Conservation (phyloP, 495 filamentous ascomycete species). For the Amphirosellinia nigrospora region DNA sequence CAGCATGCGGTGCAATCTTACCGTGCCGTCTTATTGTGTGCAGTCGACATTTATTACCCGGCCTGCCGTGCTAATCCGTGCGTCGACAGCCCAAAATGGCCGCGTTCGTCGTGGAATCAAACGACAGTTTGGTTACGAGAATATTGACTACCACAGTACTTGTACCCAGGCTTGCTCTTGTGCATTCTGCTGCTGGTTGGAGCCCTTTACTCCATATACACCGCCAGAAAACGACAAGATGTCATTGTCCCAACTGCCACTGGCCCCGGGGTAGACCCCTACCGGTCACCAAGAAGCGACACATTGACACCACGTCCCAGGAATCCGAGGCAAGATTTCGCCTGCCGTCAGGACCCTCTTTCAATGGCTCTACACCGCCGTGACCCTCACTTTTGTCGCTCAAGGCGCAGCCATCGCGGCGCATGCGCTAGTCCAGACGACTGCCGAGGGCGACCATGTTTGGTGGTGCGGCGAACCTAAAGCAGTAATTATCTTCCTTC, state of each 20-base stretch:
- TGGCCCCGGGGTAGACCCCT: conserved; percentile 86
- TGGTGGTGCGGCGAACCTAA: conserved; percentile 93
- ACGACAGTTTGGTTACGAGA: conserved; percentile 41
- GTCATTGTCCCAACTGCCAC: conserved; percentile 43
- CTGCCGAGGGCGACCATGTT: conserved; percentile 52
- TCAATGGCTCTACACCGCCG: conserved; percentile 70
- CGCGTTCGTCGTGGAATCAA: conserved; percentile 38
- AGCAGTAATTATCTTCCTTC: conserved; percentile 67
- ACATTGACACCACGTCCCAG: conserved; percentile 42
- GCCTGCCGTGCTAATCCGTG: conserved; percentile 31
- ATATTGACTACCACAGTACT: conserved; percentile 47
- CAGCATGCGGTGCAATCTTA: conserved; percentile 45
- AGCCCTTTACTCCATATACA: conserved; percentile 51
- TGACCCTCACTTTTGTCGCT: conserved; percentile 74
- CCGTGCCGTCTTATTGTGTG: conserved; percentile 31
- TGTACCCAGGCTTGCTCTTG: conserved; percentile 51
- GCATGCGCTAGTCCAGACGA: conserved; percentile 66
- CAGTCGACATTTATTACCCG: background rate
- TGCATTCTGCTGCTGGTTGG: conserved; percentile 50
- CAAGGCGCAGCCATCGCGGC: conserved; percentile 76
- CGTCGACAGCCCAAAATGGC: conserved; percentile 40
- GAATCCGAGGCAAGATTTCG: conserved; percentile 57
- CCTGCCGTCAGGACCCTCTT: conserved; percentile 69
- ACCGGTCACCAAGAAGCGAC: conserved; percentile 61
- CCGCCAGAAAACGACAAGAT: conserved; percentile 50